phyloP scores from a whole-genome alignment of 805 yeast genomes.

The Candida manassasensis region DNA sequence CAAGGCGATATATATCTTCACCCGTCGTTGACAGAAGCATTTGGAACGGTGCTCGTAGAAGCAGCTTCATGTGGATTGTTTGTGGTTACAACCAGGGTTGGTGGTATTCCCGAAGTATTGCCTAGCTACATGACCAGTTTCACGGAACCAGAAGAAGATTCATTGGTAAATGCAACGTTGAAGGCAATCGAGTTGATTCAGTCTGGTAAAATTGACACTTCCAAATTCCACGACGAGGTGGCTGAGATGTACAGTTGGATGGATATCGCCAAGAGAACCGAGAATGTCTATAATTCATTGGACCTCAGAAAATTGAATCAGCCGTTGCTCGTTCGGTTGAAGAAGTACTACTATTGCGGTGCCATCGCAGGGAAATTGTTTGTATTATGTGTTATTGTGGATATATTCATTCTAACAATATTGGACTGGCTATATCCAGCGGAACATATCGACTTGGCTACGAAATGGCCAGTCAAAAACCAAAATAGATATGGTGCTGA shows the following conservation, averaged over 20 bases:
- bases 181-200: conserved; percentile 63
- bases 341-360: conserved; percentile 64
- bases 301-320: conserved; percentile 40
- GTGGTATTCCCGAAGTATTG: conserved; percentile 95
- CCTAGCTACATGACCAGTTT: conserved; percentile 92
- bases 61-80: conserved; percentile 95
- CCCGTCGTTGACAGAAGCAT: conserved; percentile 93
- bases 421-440: conserved; percentile 72
- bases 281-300: conserved; percentile 62
- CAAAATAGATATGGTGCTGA: neutral
- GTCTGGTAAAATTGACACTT: conserved; percentile 60
- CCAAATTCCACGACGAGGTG: conserved; percentile 72
- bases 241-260: conserved; percentile 86
- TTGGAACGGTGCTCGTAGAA: conserved; percentile 94
- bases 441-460: conserved; percentile 62
- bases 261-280: conserved; percentile 83
- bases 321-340: conserved; percentile 55
- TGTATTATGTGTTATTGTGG: conserved; percentile 76
- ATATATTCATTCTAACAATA: conserved; percentile 56
- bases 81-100: conserved; percentile 93
- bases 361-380: conserved; percentile 84
- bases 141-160: conserved; percentile 83
- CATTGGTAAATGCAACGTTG: conserved; percentile 66
- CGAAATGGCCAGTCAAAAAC: conserved; percentile 65
- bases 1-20: conserved; percentile 91